Percentiles rank a stretch among this genome's conserved stretches.
These are phyloP conservation scores for Pyrrhoderma noxium DNA, from an alignment of 1,284 basidiomycete species.

Conservation along the genomic window DNA sequence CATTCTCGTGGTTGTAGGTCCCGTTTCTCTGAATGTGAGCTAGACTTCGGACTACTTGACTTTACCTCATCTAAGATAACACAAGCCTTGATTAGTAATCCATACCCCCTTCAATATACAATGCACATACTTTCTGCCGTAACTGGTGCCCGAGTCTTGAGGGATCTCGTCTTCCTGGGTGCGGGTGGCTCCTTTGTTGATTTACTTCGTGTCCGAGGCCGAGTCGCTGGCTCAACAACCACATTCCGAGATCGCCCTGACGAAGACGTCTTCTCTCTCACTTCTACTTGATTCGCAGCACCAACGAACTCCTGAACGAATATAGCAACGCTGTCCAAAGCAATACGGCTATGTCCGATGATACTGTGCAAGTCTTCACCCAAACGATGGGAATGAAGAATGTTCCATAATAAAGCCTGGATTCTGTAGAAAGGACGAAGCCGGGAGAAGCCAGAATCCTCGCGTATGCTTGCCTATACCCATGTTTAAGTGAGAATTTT, in stretches of 20 bases:
- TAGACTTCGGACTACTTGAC: background rate
- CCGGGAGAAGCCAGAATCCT: conserved; percentile 4
- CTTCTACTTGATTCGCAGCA: no score
- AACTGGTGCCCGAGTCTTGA: background rate
- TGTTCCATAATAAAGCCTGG: conserved; percentile 1
- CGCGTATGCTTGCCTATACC: conserved; percentile 3
- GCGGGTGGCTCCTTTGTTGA: no score
- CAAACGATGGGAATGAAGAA: conserved; percentile 11
- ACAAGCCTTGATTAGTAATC: no score
- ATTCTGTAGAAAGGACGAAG: background rate
- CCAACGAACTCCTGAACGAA: no score
- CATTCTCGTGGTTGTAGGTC: conserved; percentile 41
- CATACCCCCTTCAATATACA: no score
- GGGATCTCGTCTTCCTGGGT: no score
- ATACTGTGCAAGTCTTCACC: background rate
- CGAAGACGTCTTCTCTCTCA: no score
- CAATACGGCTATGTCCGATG: background rate
- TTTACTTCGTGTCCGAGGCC: no score
- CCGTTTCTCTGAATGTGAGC: conserved; percentile 21
- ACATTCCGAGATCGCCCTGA: background rate
- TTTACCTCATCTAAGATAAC: background rate
- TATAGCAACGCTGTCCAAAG: background rate
- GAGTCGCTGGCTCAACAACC: background rate
- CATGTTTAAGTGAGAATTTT: background rate
- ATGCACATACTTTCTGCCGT: conserved; percentile 20